Conservation (phyloP, 2,329 filamentous ascomycete genomes). For the Dothistroma septosporum region DNA sequence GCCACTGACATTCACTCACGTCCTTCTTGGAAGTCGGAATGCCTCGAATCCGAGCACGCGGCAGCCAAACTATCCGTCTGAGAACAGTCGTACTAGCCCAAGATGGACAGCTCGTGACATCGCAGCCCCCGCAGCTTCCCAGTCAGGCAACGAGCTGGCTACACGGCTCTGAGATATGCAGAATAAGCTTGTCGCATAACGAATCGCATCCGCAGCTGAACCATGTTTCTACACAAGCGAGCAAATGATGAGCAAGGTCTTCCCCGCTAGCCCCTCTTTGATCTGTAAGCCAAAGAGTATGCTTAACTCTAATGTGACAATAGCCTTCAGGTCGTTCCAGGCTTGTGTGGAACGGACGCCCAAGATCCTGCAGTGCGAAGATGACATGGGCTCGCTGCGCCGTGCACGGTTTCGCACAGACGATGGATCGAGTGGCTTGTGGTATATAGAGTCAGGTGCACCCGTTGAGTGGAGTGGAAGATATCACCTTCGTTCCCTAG, state of each 20-base stretch:
- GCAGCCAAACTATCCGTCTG: neutral
- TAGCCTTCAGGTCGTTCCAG: neutral
- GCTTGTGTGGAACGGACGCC: neutral
- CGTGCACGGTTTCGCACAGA: neutral
- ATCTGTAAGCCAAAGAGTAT: slow-evolving; percentile 8
- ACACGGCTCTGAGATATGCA: neutral
- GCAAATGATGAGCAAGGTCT: neutral
- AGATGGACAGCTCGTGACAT: neutral
- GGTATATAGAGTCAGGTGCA: neutral
- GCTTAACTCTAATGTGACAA: slow-evolving; percentile 10
- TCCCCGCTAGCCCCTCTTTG: neutral
- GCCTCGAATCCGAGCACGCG: neutral
- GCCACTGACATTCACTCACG: neutral
- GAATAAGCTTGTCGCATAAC: neutral
- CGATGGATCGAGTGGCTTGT: neutral
- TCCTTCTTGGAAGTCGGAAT: neutral
- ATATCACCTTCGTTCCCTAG: neutral
- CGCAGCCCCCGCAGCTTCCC: neutral
- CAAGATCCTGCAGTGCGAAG: neutral
- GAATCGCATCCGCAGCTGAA: neutral
- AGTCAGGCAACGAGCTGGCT: neutral
- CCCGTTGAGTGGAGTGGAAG: neutral
- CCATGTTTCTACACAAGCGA: neutral
- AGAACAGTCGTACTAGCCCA: neutral
- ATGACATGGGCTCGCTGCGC: neutral